A percentile compares a stretch with the other conserved stretches of the same genome.
Conservation (phyloP, 2,329 filamentous ascomycete species). For the Verticillium zaregamsianum region DNA sequence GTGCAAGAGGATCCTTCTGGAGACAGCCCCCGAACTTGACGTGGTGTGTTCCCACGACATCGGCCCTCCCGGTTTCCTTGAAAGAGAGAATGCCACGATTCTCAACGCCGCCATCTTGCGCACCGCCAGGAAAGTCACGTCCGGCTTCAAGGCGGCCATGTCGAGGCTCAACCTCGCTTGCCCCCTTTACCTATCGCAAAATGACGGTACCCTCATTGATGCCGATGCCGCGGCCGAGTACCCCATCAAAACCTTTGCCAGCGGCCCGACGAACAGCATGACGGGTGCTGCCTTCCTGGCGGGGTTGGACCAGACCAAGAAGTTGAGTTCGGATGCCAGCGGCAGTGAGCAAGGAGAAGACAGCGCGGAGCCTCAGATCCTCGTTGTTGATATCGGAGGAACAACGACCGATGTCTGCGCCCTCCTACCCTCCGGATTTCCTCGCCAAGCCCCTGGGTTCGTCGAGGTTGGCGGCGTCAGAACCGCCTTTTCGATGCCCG, state of each 20-base stretch:
- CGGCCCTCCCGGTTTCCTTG: conserved; percentile 37
- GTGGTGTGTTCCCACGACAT: conserved; percentile 40
- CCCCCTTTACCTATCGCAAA: conserved; percentile 46
- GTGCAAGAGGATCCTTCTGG: conserved; percentile 30
- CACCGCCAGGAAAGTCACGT: conserved; percentile 41
- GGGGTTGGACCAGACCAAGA: conserved; percentile 30
- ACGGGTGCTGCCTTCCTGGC: conserved; percentile 50
- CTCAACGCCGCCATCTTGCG: conserved; percentile 48
- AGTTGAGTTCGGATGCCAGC: not conserved
- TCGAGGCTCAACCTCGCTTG: conserved; percentile 33
- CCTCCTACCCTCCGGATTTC: conserved; percentile 54
- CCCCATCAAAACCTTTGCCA: conserved; percentile 50
- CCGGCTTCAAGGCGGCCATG: conserved; percentile 43
- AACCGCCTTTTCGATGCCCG: conserved; percentile 54
- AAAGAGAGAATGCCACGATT: conserved; percentile 50
- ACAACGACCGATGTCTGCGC: conserved; percentile 59
- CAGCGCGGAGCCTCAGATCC: conserved; percentile 21
- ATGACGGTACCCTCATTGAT: conserved; percentile 48
- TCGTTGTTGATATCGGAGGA: conserved; percentile 57
- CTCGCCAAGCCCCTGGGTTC: conserved; percentile 54
- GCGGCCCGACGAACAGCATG: conserved; percentile 50
- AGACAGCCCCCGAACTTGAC: conserved; percentile 26
- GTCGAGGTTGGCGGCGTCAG: conserved; percentile 54
- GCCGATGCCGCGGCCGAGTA: conserved; percentile 40
- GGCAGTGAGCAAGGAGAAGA: not conserved